A percentile compares a stretch with the other conserved stretches of the same genome.
phyloP scores from a whole-genome alignment of 2,329 filamentous ascomycete species.

The Elsinoe perseae region DNA sequence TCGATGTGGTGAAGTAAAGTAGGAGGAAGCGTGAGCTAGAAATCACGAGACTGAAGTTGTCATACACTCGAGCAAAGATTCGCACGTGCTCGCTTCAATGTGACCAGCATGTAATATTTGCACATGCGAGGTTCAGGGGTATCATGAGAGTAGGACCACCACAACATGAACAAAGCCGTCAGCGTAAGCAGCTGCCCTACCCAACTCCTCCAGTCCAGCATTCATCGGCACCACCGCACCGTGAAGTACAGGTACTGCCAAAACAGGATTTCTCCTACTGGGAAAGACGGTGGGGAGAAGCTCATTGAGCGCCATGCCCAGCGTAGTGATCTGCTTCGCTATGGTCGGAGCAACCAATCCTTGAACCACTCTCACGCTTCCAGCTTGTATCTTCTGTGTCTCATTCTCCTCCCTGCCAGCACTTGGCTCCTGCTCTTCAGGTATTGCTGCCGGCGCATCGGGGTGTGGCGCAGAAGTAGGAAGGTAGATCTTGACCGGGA shows the following conservation, averaged over 20 bases:
- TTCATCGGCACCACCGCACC: slow-evolving; percentile 74
- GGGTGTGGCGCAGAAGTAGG: slow-evolving; percentile 43
- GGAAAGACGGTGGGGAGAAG: slow-evolving; percentile 79
- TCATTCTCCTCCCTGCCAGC: slow-evolving; percentile 9
- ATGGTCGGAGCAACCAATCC: slow-evolving; percentile 54
- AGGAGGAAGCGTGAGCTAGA: no score
- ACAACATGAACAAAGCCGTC: slow-evolving; percentile 88
- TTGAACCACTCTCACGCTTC: slow-evolving; percentile 54
- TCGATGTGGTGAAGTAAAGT: no score
- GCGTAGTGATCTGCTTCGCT: slow-evolving; percentile 51
- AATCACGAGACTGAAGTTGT: no score
- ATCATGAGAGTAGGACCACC: slow-evolving; percentile 59
- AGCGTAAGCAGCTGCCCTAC: slow-evolving; percentile 74
- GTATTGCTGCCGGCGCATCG: slow-evolving; percentile 29
- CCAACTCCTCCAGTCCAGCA: slow-evolving; percentile 73
- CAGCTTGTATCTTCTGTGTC: slow-evolving; percentile 22
- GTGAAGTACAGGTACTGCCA: slow-evolving; percentile 79
- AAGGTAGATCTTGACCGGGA: slow-evolving; percentile 85
- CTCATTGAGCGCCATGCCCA: slow-evolving; percentile 69
- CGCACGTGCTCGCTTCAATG: no score
- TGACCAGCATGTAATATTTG: neutral
- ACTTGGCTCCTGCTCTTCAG: slow-evolving; percentile 18
- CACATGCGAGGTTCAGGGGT: neutral
- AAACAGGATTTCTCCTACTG: slow-evolving; percentile 71
- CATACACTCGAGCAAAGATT: no score